Percentiles rank a stretch among this genome's conserved stretches.
phyloP scores from a whole-genome alignment of 352 stramenopile genomes.

The Thraustotheca clavata region DNA sequence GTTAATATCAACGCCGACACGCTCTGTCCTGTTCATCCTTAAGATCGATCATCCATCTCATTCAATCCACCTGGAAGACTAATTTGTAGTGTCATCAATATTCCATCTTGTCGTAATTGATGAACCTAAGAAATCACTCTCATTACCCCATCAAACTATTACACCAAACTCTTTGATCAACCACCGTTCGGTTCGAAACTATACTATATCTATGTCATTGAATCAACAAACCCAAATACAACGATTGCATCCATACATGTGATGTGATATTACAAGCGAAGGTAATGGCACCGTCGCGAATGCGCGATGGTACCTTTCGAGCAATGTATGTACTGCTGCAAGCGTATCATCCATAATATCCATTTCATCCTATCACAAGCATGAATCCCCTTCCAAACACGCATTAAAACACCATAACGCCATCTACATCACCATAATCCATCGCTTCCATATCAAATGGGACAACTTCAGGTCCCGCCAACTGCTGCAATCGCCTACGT shows the following conservation, averaged over 20 bases:
- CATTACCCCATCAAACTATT: background rate
- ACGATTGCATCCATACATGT: background rate
- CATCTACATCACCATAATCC: conserved; percentile 6
- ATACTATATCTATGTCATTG: background rate
- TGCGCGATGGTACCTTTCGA: conserved; percentile 3
- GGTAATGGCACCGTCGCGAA: conserved; percentile 3
- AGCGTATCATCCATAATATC: conserved; percentile 17
- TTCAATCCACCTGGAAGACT: background rate
- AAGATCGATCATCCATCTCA: background rate
- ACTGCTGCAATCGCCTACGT: background rate
- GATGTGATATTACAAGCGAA: conserved; percentile 11
- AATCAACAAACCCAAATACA: background rate
- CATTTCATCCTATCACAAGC: background rate
- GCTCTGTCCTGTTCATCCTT: background rate
- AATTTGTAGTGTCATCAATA: conserved; percentile 3
- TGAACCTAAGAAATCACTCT: background rate
- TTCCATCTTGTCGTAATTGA: background rate
- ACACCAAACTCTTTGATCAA: conserved; percentile 14
- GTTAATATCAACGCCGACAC: conserved; percentile 2
- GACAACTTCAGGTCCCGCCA: background rate
- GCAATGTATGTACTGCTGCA: conserved; percentile 9
- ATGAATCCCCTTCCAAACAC: background rate
- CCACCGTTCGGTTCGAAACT: conserved; percentile 9
- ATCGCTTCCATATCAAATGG: background rate
- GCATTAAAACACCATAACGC: background rate